Evolutionary conservation across 192 early-diverging fungal genomes (phyloP).

Genomic region (Coemansia sp.): DNA sequence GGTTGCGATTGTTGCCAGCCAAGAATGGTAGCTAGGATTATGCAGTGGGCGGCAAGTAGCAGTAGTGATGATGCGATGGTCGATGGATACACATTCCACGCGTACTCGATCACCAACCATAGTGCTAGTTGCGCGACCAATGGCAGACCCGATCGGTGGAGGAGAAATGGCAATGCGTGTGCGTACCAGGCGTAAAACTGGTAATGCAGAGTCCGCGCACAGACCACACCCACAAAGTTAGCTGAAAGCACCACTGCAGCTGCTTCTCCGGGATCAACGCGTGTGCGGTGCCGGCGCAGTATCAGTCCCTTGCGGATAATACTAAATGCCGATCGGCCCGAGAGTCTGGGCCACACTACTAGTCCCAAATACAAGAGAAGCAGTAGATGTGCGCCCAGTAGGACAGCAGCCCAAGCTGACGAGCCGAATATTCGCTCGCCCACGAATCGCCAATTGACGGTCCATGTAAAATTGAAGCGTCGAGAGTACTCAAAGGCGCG

Average conservation of each 20-base stretch:
- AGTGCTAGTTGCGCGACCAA: conserved; percentile 1
- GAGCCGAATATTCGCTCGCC: conserved; percentile 68
- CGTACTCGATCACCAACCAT: conserved; percentile 63
- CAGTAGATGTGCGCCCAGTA: conserved; percentile 63
- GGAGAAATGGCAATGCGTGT: conserved; percentile 77
- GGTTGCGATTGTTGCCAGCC: neutral
- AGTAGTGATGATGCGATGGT: conserved; percentile 55
- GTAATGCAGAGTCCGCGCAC: conserved; percentile 88
- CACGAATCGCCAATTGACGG: conserved; percentile 93
- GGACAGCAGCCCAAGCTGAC: conserved; percentile 53
- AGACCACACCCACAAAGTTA: conserved; percentile 89
- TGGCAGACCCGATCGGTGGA: conserved; percentile 50
- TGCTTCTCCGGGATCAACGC: conserved; percentile 13
- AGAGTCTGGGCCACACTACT: conserved; percentile 54
- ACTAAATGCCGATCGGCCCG: conserved; percentile 8
- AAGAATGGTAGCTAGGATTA: conserved; percentile 48
- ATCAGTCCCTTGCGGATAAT: conserved; percentile 19
- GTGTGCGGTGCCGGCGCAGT: neutral
- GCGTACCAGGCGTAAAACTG: conserved; percentile 98
- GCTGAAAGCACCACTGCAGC: conserved; percentile 66
- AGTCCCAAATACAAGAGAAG: conserved; percentile 63
- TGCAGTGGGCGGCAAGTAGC: conserved; percentile 59
- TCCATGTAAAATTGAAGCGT: conserved; percentile 88
- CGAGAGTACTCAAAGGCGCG: conserved; percentile 87
- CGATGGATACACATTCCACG: conserved; percentile 90